phyloP scores from a whole-genome alignment of 331 rosid species.

The Pyrus hybrid region DNA sequence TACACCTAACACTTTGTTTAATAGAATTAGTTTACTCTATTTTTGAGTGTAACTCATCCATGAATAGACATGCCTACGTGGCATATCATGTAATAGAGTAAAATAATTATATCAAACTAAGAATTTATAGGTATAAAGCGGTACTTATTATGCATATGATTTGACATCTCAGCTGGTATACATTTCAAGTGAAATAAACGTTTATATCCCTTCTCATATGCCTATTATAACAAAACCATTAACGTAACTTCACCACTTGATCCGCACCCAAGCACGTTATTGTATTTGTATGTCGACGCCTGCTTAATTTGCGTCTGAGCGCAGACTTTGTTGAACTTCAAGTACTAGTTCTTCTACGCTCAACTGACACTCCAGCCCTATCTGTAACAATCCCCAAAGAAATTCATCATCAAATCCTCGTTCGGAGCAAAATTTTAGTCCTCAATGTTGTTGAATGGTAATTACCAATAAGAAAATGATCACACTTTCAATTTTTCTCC shows the following conservation, averaged over 20 bases:
- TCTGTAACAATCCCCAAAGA: constrained; percentile 25
- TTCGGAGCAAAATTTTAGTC: not conserved
- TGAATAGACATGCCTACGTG: not conserved
- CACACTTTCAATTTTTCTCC: not conserved
- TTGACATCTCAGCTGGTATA: not conserved
- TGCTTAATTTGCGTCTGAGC: constrained; percentile 20
- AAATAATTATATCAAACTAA: not conserved
- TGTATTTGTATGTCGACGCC: constrained; percentile 3
- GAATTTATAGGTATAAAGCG: not conserved
- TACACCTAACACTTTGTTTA: not conserved
- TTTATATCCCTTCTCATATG: not conserved
- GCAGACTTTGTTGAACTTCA: constrained; percentile 78
- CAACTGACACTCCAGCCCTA: constrained; percentile 77
- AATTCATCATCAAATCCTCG: not conserved
- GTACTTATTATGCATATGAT: not conserved
- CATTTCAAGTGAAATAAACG: not conserved
- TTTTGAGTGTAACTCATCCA: not conserved
- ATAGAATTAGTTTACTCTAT: not conserved
- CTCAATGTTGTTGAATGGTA: too few relatives aligned
- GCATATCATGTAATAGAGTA: not conserved
- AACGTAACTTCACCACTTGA: not conserved
- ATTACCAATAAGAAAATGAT: too few relatives aligned
- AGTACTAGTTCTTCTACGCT: constrained; percentile 84
- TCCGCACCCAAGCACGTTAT: not conserved
- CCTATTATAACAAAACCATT: not conserved